Conservation (phyloP, 1,139 yeast species). For the Yamadazyma sp. region DNA sequence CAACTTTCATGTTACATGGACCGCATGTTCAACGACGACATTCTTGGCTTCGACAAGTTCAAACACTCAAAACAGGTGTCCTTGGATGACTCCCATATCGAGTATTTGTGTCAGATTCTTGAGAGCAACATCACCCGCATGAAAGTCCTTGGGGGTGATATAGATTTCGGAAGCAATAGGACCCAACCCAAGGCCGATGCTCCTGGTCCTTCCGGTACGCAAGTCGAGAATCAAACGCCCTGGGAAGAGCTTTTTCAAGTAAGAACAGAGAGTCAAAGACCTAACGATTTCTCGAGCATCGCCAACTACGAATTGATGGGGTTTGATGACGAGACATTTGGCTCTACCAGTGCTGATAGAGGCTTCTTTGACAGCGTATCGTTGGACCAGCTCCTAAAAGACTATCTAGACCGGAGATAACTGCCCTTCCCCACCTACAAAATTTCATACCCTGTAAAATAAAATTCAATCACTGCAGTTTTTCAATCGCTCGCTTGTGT, state of each 20-base stretch:
- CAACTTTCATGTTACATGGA: slow-evolving; percentile 27
- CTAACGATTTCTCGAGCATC: slow-evolving; percentile 6
- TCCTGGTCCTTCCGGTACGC: neutral
- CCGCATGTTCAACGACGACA: slow-evolving; percentile 22
- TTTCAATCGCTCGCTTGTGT: too few species aligned
- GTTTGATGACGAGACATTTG: slow-evolving; percentile 6
- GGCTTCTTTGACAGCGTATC: neutral
- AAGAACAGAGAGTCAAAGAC: slow-evolving; percentile 4
- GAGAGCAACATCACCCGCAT: neutral
- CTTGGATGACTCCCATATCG: neutral
- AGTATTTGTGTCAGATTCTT: neutral
- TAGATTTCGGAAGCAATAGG: too few species aligned
- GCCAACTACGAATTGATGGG: slow-evolving; percentile 8
- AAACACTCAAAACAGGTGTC: slow-evolving; percentile 3
- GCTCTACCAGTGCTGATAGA: neutral
- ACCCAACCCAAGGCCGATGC: neutral
- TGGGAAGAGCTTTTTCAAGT: slow-evolving; percentile 9
- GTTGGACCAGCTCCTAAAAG: slow-evolving; percentile 2
- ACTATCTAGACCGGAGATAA: neutral
- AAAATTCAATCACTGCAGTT: too few species aligned
- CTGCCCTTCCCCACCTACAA: too few species aligned
- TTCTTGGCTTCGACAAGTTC: slow-evolving; percentile 17
- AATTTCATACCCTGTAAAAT: too few species aligned
- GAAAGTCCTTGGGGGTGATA: too few species aligned
- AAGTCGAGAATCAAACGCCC: slow-evolving; percentile 7